phyloP scores from a whole-genome alignment of 495 filamentous ascomycete genomes.

The Neurospora sp. region DNA sequence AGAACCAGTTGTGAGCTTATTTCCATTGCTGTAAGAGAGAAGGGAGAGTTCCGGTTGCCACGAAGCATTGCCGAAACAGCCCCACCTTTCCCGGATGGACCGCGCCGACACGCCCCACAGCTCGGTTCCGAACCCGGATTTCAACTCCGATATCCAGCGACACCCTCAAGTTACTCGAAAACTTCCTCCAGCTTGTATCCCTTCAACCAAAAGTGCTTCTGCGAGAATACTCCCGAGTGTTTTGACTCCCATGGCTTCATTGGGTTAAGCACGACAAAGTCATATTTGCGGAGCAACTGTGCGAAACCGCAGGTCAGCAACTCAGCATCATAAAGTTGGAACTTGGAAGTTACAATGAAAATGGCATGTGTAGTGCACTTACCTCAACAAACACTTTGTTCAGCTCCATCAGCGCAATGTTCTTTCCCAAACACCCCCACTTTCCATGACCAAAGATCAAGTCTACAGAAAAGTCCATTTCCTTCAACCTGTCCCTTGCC shows the following conservation, averaged over 20 bases:
- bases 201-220: slow-evolving; percentile 4
- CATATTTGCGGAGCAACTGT: slow-evolving; percentile 38
- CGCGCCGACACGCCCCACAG: not conserved
- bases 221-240: slow-evolving; percentile 1
- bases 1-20: too few species aligned
- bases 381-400: slow-evolving; percentile 44
- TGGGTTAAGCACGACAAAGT: slow-evolving; percentile 36
- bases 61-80: not conserved
- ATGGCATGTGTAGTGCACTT: slow-evolving; percentile 29
- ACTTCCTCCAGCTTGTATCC: too few species aligned
- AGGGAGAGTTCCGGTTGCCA: too few species aligned
- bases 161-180: too few species aligned
- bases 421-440: slow-evolving; percentile 26
- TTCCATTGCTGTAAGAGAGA: too few species aligned
- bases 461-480: not conserved
- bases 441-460: slow-evolving; percentile 20
- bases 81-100: not conserved
- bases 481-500: not conserved
- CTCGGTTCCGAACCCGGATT: not conserved
- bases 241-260: slow-evolving; percentile 6
- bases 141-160: too few species aligned
- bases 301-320: not conserved
- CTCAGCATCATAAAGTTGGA: not conserved
- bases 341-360: too few species aligned
- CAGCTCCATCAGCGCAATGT: slow-evolving; percentile 29